Percentiles rank a stretch among this genome's conserved stretches.
phyloP scores from a whole-genome alignment of 352 stramenopile species.

The Pythium apleroticum region DNA sequence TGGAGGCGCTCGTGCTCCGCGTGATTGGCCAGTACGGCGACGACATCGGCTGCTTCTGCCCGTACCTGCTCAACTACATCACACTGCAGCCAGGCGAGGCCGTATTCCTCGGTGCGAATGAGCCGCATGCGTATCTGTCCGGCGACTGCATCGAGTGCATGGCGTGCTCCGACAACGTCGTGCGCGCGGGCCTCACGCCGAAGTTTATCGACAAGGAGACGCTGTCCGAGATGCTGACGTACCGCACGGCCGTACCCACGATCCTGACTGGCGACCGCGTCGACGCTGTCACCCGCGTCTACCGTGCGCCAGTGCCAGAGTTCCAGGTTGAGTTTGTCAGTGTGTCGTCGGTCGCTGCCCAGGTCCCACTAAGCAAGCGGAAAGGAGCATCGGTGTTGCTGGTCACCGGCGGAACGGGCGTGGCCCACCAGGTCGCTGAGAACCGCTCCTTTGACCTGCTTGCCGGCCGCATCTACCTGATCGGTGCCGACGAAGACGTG shows the following conservation, averaged over 20 bases:
- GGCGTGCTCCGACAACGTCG: slow-evolving; percentile 99
- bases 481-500: slow-evolving; percentile 20
- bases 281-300: slow-evolving; percentile 73
- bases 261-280: slow-evolving; percentile 52
- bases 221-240: slow-evolving; percentile 97
- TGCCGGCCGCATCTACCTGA: slow-evolving; percentile 12
- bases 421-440: background rate
- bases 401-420: slow-evolving; percentile 8
- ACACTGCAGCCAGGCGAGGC: slow-evolving; percentile 93
- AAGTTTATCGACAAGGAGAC: slow-evolving; percentile 99
- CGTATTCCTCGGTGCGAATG: slow-evolving; percentile 98
- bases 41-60: slow-evolving; percentile 98
- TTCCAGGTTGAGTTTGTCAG: slow-evolving; percentile 83
- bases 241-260: slow-evolving; percentile 68
- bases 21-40: slow-evolving; percentile 93
- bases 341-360: slow-evolving; percentile 25
- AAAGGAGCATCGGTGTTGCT: slow-evolving; percentile 22
- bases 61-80: slow-evolving; percentile 98
- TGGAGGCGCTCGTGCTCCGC: slow-evolving; percentile 88
- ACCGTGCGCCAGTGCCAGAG: slow-evolving; percentile 89
- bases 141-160: slow-evolving; percentile 98
- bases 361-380: background rate
- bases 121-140: slow-evolving; percentile 99
- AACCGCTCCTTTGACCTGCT: slow-evolving; percentile 9
- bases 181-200: slow-evolving; percentile 97